phyloP scores from a whole-genome alignment of 768 basidiomycete species.

The Lactarius pseudohatsudake region DNA sequence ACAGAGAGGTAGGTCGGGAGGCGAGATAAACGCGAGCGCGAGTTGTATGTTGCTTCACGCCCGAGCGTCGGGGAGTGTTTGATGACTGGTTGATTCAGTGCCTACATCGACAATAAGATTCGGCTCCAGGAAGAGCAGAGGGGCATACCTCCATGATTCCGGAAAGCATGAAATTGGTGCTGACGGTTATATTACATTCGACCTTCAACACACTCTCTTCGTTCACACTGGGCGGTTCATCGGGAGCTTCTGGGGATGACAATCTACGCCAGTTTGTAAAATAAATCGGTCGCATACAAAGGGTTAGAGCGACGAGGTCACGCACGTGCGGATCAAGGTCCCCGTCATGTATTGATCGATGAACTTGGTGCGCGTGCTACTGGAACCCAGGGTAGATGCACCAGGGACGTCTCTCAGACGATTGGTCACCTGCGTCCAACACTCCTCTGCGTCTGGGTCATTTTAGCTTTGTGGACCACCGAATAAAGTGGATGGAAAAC shows the following conservation, averaged over 20 bases:
- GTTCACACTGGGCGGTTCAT: slow-evolving; percentile 64
- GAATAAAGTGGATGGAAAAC: slow-evolving; percentile 30
- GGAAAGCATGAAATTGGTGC: slow-evolving; percentile 84
- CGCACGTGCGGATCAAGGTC: slow-evolving; percentile 69
- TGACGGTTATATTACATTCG: slow-evolving; percentile 85
- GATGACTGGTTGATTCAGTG: slow-evolving; percentile 81
- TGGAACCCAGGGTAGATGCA: slow-evolving; percentile 32
- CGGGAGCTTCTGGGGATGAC: slow-evolving; percentile 77
- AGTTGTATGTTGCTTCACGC: slow-evolving; percentile 78
- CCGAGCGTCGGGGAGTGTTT: slow-evolving; percentile 81
- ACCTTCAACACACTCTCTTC: slow-evolving; percentile 82
- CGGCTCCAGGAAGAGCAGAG: not conserved
- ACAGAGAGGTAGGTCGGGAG: slow-evolving; percentile 84
- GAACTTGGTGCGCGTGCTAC: slow-evolving; percentile 45
- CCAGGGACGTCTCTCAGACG: slow-evolving; percentile 70
- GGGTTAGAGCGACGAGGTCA: slow-evolving; percentile 7
- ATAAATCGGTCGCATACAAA: slow-evolving; percentile 5
- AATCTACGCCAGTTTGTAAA: slow-evolving; percentile 46
- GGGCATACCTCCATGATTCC: slow-evolving; percentile 69
- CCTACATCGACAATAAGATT: slow-evolving; percentile 43
- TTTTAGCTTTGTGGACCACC: not conserved
- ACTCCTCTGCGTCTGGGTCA: slow-evolving; percentile 78
- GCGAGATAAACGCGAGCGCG: slow-evolving; percentile 77
- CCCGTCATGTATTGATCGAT: slow-evolving; percentile 82
- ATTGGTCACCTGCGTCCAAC: slow-evolving; percentile 73